Evolutionary conservation across 805 yeast species (phyloP), one percentile per base, ranked within the genome.

Genomic region (Saccharomycopsis fermentans): DNA sequence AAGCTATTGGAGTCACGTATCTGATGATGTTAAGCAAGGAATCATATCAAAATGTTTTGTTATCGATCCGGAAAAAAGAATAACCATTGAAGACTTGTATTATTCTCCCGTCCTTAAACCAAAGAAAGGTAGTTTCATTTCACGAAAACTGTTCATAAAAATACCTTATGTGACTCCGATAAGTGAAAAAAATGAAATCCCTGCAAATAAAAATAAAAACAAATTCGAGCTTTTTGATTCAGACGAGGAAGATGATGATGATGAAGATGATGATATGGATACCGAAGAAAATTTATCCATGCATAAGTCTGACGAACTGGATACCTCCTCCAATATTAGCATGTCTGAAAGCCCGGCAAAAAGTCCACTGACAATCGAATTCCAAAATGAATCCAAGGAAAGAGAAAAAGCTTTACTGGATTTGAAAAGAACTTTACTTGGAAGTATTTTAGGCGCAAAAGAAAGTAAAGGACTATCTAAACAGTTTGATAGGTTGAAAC

Each of bases 41-140:
- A 84, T 86, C 63, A 73, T 86, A n/a, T 65, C 70, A 12, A 63
- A 69, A 29, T 86, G 91, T 66, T 78, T 86, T 59, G 67, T 63
- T 3, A 66, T 75, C 3, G 78, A 81, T 62, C 74, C 80, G 0
- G 57, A 60, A 0, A 64, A 73, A 56, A 73, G 92, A 48, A 71
- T 77, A 14, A 74, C 80, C 0, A 79, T 83, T 0, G 67, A 65
- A 1, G 72, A 74, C 35, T 72, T 81, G 14, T 54, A 56, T 43
- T 43, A 43, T 24, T 43, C 50, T 19, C 50, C 50, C 12, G 11
- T 43, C 24, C 26, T 43, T 9, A 43, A 43, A 21, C 17, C 24
- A 12, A 21, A 43, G 17, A 43, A 24, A 43, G 26, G 17, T 11
- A 43, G 4, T 8, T 43, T 24, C n/a, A 43, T 24, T 21, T 43